Base-by-base conservation (phyloP, 2,329 filamentous ascomycete genomes). In the Monosporascus sp. region DNA sequence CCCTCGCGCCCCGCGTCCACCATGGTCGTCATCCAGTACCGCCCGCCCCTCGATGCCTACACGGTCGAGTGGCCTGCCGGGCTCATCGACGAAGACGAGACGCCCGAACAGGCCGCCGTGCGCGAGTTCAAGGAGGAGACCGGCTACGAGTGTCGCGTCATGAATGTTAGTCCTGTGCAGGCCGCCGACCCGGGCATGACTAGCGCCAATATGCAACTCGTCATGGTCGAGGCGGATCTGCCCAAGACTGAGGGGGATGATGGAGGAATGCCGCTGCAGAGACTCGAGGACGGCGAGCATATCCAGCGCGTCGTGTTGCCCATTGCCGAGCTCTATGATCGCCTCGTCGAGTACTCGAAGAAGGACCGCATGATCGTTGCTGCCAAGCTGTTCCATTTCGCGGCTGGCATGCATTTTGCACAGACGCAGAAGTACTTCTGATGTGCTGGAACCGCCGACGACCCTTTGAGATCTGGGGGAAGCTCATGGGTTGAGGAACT, bases 221-320 rank as follows among this genome's bases (percentile, higher is more conserved):
- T 79, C 52, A 82, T 80, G 66, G 80, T 85, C 16, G 79, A 83
- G 67, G 81, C 84, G 16, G 64, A 79, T 49, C 64, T 85, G 51
- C 31, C 31, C 31, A 11, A 14, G 31, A 34, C 31, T 14, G 31
- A 34, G 31, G 5, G 3, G 9, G 11, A 11, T 34, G 31, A 11
- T 34, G 31, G 31, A 4, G 59, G 62, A 59, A 69, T 75, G 69
- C 82, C 82, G 0, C 76, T 81, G 69, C 82, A 85, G 68, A 72
- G 76, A 49, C 69, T 84, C 36, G 82, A 85, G 53, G 81, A 84
- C 50, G 82, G 82, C 9, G 82, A 85, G 69, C 77, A 81, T 62
- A 85, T 86, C 56, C 73, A 84, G 68, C 69, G 80, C n/a, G 76
- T 84, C 1, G 73, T 84, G 20, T 76, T 85, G 49, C 82, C 81